These are phyloP conservation scores for Mycosphaerella arachidis DNA, from an alignment of 2,329 filamentous ascomycete species.

Conservation along the genomic window DNA sequence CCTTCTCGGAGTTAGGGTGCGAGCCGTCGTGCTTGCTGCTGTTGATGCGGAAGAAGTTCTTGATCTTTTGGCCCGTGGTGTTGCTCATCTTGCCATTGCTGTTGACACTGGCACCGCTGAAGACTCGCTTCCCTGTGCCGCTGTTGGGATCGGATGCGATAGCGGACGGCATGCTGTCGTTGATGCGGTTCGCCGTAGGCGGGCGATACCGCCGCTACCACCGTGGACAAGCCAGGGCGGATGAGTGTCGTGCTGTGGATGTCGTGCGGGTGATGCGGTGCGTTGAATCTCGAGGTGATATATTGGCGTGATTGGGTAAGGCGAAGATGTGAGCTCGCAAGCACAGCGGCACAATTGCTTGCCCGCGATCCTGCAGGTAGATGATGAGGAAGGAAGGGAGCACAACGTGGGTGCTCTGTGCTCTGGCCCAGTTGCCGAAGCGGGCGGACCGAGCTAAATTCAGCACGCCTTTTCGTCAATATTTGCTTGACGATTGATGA, in stretches of 20 bases:
- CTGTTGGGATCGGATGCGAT: slow-evolving; percentile 14
- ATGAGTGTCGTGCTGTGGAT: neutral
- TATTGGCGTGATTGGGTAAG: neutral
- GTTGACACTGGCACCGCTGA: slow-evolving; percentile 43
- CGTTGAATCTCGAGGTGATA: neutral
- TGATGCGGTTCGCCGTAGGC: neutral
- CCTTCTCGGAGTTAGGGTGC: slow-evolving; percentile 32
- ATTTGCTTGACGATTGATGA: too few relatives aligned
- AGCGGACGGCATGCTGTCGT: slow-evolving; percentile 23
- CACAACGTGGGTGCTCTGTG: too few relatives aligned
- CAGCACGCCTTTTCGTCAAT: too few relatives aligned
- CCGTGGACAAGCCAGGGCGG: neutral
- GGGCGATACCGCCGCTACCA: neutral
- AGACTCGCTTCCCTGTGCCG: slow-evolving; percentile 39
- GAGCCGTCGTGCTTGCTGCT: slow-evolving; percentile 37
- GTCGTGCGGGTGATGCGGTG: neutral
- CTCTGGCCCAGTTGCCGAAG: too few relatives aligned
- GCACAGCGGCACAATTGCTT: too few relatives aligned
- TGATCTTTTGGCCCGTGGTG: slow-evolving; percentile 58
- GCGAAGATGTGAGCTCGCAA: neutral
- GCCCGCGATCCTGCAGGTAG: too few relatives aligned
- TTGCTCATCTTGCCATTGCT: slow-evolving; percentile 46
- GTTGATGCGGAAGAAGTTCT: slow-evolving; percentile 66
- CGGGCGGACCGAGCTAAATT: too few relatives aligned
- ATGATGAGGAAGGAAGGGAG: too few relatives aligned